Evolutionary conservation across 139 green algal species (phyloP).

Genomic region (Raphidocelis subcapitata): DNA sequence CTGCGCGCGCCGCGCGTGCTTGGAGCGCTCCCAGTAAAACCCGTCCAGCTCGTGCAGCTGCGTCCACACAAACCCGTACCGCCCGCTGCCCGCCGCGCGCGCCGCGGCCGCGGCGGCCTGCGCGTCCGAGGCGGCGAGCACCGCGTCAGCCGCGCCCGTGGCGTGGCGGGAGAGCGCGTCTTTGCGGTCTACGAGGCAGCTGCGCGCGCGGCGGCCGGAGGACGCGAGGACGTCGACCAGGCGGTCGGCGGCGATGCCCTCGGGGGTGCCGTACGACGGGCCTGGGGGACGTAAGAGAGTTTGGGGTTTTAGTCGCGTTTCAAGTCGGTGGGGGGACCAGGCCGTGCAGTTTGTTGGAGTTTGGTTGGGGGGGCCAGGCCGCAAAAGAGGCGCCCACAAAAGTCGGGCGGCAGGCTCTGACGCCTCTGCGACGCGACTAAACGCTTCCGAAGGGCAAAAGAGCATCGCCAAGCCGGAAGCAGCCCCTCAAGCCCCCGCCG

Average conservation of each 20-base stretch:
- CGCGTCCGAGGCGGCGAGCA: conserved; percentile 44
- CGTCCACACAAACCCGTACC: conserved; percentile 57
- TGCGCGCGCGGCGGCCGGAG: conserved; percentile 8
- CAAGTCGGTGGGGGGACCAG: too few relatives aligned
- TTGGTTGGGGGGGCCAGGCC: too few relatives aligned
- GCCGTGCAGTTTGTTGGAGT: too few relatives aligned
- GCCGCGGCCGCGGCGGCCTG: conserved; percentile 35
- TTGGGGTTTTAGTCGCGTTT: neutral
- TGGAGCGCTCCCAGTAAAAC: conserved; percentile 20
- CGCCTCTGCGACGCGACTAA: too few relatives aligned
- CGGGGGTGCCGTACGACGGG: conserved; percentile 34
- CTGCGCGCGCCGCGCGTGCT: too few relatives aligned
- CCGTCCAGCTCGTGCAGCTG: conserved; percentile 45
- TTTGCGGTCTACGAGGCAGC: conserved; percentile 62
- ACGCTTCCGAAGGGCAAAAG: too few relatives aligned
- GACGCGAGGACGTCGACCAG: conserved; percentile 59
- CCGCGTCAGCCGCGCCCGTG: conserved; percentile 37
- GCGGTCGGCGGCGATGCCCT: conserved; percentile 34
- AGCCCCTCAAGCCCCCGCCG: neutral
- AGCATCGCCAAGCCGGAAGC: too few relatives aligned
- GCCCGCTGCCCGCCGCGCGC: neutral
- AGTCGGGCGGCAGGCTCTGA: too few relatives aligned
- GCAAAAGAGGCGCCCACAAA: too few relatives aligned
- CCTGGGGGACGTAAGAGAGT: conserved; percentile 18
- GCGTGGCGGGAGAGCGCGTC: conserved; percentile 51